Evolutionary conservation across 2,329 filamentous ascomycete genomes (phyloP), one percentile per base, ranked within the genome.

Genomic region (Cladosporium sp.): DNA sequence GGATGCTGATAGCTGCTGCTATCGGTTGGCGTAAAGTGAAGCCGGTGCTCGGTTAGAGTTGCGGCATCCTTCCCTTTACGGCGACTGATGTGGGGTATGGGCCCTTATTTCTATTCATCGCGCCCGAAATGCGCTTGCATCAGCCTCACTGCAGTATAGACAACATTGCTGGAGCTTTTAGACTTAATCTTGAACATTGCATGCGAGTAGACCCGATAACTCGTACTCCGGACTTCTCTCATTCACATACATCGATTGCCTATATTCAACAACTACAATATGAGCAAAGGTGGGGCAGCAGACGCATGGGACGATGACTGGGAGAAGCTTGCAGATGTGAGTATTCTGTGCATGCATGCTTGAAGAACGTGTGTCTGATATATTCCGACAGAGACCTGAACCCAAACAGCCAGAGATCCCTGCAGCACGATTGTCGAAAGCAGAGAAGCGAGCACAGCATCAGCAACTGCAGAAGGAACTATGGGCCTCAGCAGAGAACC

Each of bases 271-370:
- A 38, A 19, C 37, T 36, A 15, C 54, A 60, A 64, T 66, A 78
- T 75, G 72, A 80, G 70, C 65, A 76, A 79, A 66, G 64, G 66
- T 50, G 74, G 73, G 20, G 73, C 88, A 60, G 87, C 89, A 38
- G 85, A 92, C 72, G 92, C 91, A 19, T 97, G 93, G 93, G 91
- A 93, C 64, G 87, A 96, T 67, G 90, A 96, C 69, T 97, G 92
- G 92, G 90, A 93, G 72, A 76, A 79, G 5, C 83, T 88, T 70
- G 90, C 89, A 59, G 91, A 96, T 76, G 47, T 50, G 17, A 50
- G 47, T 50, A 11, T 12, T 12, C 3, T 47, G 14, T 22, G 3
- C 6, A 50, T 22, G 11, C 7, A 22, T 19, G 0, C 20, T n/a
- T 9, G 12, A 25, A 34, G 28, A 8, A 47, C 25, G 17, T 11